Conservation (phyloP, 768 basidiomycete species). For the Amylocystis lapponica region DNA sequence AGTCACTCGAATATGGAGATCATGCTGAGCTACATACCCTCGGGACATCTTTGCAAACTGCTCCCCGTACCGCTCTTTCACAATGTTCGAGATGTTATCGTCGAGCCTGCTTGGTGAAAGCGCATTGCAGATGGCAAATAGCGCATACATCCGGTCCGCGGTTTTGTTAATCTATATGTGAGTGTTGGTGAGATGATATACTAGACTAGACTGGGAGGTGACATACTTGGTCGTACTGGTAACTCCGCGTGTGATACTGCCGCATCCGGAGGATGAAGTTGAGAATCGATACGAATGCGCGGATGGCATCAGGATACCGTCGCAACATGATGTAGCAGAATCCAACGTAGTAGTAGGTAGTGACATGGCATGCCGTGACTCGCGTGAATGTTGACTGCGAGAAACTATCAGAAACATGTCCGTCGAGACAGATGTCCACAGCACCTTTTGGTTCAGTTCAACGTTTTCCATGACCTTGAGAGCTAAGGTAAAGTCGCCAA, state of each 20-base stretch:
- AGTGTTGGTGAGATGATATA: neutral
- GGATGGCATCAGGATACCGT: conserved; percentile 92
- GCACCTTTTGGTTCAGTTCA: conserved; percentile 83
- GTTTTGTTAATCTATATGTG: conserved; percentile 83
- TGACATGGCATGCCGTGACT: conserved; percentile 95
- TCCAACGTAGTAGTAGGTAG: conserved; percentile 92
- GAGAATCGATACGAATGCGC: conserved; percentile 85
- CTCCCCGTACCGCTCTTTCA: conserved; percentile 92
- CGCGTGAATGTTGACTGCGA: conserved; percentile 80
- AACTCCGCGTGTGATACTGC: conserved; percentile 93
- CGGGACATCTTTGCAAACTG: conserved; percentile 82
- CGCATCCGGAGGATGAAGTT: conserved; percentile 96
- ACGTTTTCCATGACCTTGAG: conserved; percentile 94
- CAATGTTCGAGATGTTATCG: conserved; percentile 89
- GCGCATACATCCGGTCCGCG: conserved; percentile 95
- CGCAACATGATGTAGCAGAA: conserved; percentile 96
- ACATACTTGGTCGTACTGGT: conserved; percentile 89
- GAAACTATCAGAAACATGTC: neutral
- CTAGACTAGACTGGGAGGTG: neutral
- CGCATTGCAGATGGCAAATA: conserved; percentile 91
- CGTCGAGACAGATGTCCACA: neutral
- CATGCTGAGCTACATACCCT: conserved; percentile 46
- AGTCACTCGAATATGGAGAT: neutral
- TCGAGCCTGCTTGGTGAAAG: conserved; percentile 90
- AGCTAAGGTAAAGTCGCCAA: conserved; percentile 94